Conservation (phyloP, 805 yeast genomes). For the Starmerella stigmatis region DNA sequence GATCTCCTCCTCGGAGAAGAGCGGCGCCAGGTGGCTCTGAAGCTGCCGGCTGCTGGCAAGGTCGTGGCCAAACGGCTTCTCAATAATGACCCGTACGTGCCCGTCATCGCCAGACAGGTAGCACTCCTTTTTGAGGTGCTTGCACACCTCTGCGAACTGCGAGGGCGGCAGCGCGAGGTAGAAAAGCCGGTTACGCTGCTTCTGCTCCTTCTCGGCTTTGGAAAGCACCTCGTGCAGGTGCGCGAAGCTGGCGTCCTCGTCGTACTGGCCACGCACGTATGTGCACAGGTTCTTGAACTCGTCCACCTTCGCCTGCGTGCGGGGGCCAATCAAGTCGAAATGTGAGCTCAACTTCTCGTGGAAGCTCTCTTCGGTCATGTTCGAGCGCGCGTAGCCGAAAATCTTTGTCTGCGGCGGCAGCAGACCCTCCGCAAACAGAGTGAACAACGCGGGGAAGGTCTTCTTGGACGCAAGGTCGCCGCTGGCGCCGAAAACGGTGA, state of each 20-base stretch:
- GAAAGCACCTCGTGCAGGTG: conserved; percentile 46
- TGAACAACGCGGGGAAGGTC: conserved; percentile 37
- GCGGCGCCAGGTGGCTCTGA: conserved; percentile 68
- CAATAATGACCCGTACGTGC: conserved; percentile 72
- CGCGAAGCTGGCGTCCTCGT: conserved; percentile 61
- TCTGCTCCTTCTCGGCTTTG: conserved; percentile 43
- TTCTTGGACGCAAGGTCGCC: conserved; percentile 34
- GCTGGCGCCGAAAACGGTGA: conserved; percentile 27
- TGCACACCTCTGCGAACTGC: conserved; percentile 71
- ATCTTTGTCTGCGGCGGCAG: conserved; percentile 61
- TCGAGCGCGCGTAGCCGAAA: conserved; percentile 86
- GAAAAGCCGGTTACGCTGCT: conserved; percentile 63
- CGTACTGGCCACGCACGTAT: conserved; percentile 74
- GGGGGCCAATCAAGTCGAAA: conserved; percentile 47
- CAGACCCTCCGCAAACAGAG: conserved; percentile 54
- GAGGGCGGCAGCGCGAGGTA: conserved; percentile 94
- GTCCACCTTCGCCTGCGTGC: conserved; percentile 34
- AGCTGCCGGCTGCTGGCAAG: conserved; percentile 65
- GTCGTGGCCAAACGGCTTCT: conserved; percentile 96
- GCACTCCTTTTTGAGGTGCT: conserved; percentile 54
- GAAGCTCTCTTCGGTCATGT: conserved; percentile 56
- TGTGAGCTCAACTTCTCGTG: conserved; percentile 53
- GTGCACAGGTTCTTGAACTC: conserved; percentile 56
- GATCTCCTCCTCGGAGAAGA: conserved; percentile 82
- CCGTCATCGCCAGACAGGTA: conserved; percentile 53